Base-by-base conservation (phyloP, 2,329 filamentous ascomycete genomes). In the Cadophora gregata region DNA sequence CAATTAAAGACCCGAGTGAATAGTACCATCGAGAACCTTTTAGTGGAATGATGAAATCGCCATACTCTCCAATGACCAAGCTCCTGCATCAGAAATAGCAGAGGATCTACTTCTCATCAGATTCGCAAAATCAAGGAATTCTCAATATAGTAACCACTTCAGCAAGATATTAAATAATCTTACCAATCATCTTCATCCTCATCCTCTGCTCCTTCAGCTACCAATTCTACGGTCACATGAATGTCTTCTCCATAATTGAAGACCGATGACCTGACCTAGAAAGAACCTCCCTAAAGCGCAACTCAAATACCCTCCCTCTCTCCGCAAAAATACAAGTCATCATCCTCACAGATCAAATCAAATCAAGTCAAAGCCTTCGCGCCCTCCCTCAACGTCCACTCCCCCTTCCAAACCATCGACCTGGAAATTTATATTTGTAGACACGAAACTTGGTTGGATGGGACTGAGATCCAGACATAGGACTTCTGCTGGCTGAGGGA, bases 361-460 rank as follows among this genome's bases (percentile, higher is more conserved):
- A 58, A 88, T 82, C 65, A 86, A 86, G 74, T 88, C 85, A 64
- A 88, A 88, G 36, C 36, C 62, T 83, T 81, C 64, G 84, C 73
- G 6, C 81, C 80, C 19, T 62, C 60, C n/a, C 14, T 55, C 67
- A 85, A 81, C 19, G 85, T 76, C 86, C 86, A 89, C 4, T 81
- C 80, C 64, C 81, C 81, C 75, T n/a, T 88, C 86, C 29, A 84
- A 80, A 68, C 88, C 86, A 66, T 88, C 86, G 12, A 88, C 80
- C 73, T 85, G 78, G 70, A 87, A 87, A 27, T 80, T 79, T 24
- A 86, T 80, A 69, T 87, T 88, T 3, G 85, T 82, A 4, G 85
- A 86, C 12, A 87, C 75, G 81, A 81, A 79, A 42, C 74, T 68
- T 4, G 78, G 78, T 58, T 81, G 79, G 59, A 80, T 80, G 12